A percentile compares a stretch with the other conserved stretches of the same genome.
These are phyloP conservation scores for Yamadazyma philogaea DNA, from an alignment of 805 yeast species.

Conservation along the genomic window DNA sequence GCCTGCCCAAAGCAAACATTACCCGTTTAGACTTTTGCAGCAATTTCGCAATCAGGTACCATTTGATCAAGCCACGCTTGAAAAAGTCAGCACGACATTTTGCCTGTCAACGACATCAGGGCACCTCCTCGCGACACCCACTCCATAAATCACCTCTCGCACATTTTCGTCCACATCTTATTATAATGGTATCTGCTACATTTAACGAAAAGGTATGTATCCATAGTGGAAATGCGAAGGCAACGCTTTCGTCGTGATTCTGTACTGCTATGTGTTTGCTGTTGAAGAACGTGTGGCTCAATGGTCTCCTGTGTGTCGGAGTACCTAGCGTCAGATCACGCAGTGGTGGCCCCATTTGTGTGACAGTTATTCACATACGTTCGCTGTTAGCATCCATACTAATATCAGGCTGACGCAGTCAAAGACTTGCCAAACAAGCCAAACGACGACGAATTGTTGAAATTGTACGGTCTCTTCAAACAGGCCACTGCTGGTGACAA, in stretches of 20 bases:
- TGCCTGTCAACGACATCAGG: too few relatives aligned
- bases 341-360: too few relatives aligned
- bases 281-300: too few relatives aligned
- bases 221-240: background rate
- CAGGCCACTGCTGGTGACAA: conserved; percentile 98
- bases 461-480: conserved; percentile 89
- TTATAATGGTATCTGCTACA: conserved; percentile 30
- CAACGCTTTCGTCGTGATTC: background rate
- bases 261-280: too few relatives aligned
- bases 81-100: too few relatives aligned
- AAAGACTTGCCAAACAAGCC: conserved; percentile 75
- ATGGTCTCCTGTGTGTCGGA: too few relatives aligned
- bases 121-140: background rate
- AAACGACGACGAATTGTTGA: conserved; percentile 77
- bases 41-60: too few relatives aligned
- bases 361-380: too few relatives aligned
- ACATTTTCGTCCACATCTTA: background rate
- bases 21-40: too few relatives aligned
- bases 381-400: conserved; percentile 3
- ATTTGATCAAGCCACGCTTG: too few relatives aligned
- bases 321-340: too few relatives aligned
- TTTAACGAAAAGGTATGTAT: conserved; percentile 30
- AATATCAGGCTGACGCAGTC: conserved; percentile 71
- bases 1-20: too few relatives aligned
- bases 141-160: background rate